Base-by-base conservation (phyloP, 2,329 filamentous ascomycete species). In the Metarhizium rileyi region DNA sequence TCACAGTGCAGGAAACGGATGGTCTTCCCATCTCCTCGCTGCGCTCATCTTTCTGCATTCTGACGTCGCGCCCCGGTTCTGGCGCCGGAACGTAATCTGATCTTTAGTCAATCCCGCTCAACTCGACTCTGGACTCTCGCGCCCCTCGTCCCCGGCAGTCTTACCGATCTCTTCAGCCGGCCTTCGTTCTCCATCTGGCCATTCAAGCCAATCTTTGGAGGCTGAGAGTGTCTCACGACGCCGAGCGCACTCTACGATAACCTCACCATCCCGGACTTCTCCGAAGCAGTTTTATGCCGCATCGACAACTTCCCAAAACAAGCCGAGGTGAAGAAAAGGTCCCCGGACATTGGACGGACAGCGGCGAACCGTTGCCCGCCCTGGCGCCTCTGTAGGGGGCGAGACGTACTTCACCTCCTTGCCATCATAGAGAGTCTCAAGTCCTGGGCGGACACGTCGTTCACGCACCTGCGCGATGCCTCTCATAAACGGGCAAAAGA, bases 401-500 rank as follows among this genome's bases (percentile, higher is more conserved):
- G 36, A 40, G 36, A 20, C 27, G 27, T 10, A 28, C 10, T 10
- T 28, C 10, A 10, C 27, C 30, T 33, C 10, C 5, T 33, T 14
- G 38, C 38, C 20, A 42, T 20, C 20, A 25, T 42, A 23, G 2
- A 25, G 22, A 25, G 38, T 22, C 10, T 14, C 5, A 38, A 20
- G 8, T 20, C 5, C 35, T n/a, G 5, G 35, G 10, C 35, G 18
- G 5, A 9, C 16, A 25, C 22, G 7, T 25, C 38, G 43, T 20
- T 7, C 12, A 28, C 14, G 22, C 40, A 18, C n/a, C 40, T 40
- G 23, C 63, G 72, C 63, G 50, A 86, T 86, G 83, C 80, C 81
- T 61, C 72, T 83, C 45, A 81, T 87, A 57, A 79, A 86, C 60
- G 83, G 83, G 54, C 73, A 81, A 65, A 85, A 84, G 68, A 85